A percentile compares a stretch with the other conserved stretches of the same genome.
phyloP scores from a whole-genome alignment of 139 green algal genomes.

The Chlorella sp. region DNA sequence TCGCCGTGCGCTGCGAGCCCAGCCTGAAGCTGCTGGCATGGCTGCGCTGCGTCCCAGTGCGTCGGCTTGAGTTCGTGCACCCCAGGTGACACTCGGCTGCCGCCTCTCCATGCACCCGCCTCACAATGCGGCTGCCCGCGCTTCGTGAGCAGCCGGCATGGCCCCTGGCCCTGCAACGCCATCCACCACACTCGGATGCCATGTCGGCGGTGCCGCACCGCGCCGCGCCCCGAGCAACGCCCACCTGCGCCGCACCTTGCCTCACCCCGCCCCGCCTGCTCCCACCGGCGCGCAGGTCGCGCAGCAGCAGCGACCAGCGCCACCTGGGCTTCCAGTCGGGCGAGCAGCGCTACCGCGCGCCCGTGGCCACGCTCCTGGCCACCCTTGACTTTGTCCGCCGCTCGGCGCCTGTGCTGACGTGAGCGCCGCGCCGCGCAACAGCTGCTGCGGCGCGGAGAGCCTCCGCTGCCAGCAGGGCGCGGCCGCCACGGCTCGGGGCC shows the following conservation, averaged over 20 bases:
- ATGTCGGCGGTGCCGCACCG: not conserved
- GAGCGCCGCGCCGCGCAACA: not conserved
- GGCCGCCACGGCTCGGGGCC: too few relatives aligned
- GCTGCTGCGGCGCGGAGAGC: not conserved
- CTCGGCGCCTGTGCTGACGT: not conserved
- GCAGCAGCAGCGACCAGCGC: not conserved
- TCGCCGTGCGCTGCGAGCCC: constrained; percentile 5
- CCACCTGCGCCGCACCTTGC: too few relatives aligned
- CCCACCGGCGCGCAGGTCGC: too few relatives aligned
- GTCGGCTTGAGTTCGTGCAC: constrained; percentile 18
- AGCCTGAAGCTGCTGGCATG: not conserved
- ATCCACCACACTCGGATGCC: too few relatives aligned
- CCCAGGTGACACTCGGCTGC: too few relatives aligned
- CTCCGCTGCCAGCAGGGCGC: not conserved
- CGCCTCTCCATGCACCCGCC: too few relatives aligned
- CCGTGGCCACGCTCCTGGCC: constrained; percentile 17
- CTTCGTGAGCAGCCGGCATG: too few relatives aligned
- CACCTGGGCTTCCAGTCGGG: constrained; percentile 1
- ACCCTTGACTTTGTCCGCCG: constrained; percentile 8
- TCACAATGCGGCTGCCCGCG: too few relatives aligned
- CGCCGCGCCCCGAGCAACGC: too few relatives aligned
- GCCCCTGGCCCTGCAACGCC: too few relatives aligned
- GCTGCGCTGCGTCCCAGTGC: constrained; percentile 17
- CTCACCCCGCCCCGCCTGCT: too few relatives aligned
- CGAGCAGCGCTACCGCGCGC: constrained; percentile 20